phyloP scores from a whole-genome alignment of 176 grass and related monocot genomes.

The Oryza officinalis region DNA sequence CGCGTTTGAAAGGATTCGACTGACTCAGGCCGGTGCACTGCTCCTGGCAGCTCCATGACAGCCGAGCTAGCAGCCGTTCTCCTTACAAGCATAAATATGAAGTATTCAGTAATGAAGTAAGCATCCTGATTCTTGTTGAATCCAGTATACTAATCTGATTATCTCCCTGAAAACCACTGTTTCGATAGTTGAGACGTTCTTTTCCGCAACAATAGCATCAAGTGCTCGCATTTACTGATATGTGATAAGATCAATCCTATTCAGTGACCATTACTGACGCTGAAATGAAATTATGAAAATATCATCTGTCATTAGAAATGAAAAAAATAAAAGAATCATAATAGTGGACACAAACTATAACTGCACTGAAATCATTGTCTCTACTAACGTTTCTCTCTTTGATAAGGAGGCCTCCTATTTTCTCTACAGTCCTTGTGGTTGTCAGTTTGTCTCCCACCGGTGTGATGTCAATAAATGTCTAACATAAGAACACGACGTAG shows the following conservation, averaged over 20 bases:
- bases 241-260: not conserved
- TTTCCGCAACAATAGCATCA: not conserved
- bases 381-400: not conserved
- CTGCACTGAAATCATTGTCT: not conserved
- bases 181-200: not conserved
- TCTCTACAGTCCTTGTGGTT: not conserved
- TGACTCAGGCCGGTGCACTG: no score
- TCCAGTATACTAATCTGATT: not conserved
- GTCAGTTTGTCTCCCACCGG: not conserved
- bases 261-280: not conserved
- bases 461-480: not conserved
- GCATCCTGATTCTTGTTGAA: not conserved
- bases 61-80: no score
- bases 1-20: no score
- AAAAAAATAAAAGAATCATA: no score
- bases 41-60: no score
- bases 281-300: not conserved
- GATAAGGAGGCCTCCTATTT: not conserved
- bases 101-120: not conserved
- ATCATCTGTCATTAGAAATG: not conserved
- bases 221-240: not conserved
- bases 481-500: constrained; percentile 16
- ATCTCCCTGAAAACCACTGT: not conserved
- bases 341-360: not conserved
- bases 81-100: no score